Base-by-base conservation (phyloP, 768 basidiomycete species). In the Suillus bovinus region DNA sequence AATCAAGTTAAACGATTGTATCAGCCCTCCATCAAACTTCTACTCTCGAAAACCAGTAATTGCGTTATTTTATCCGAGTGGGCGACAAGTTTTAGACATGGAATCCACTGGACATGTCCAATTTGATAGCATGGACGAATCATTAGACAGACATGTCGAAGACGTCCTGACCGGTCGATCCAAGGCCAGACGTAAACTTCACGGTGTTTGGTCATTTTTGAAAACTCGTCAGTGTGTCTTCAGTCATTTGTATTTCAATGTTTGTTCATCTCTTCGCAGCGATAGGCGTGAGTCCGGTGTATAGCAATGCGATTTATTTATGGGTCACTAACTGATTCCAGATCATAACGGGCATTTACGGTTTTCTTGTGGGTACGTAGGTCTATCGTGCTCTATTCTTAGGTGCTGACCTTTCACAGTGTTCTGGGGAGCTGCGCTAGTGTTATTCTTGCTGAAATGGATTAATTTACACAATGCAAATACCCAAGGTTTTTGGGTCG, bases 391-490 rank as follows among this genome's bases (percentile, higher is more conserved):
- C 24, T 34, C 42, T 11, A 24, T 22, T 11, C 5, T 44, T 53
- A 31, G 39, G 29, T 53, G 49, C 41, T 53, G 47, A 41, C 31
- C 53, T 41, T 47, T 14, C 22, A 6, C 68, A 84, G 93, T 88
- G 0, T 94, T 95, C 68, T 95, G 92, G 93, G 93, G 93, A 17
- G 84, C 90, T 24, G 93, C 88, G 4, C 87, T 95, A 64, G 89
- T 93, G 16, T 74, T 93, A 58, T 88, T 93, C 74, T 75, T 91
- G 5, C 77, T 74, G 27, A 85, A 83, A 70, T 80, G 86, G 50
- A 93, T 94, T 72, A 86, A 90, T 68, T 75, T 90, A 4, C 85
- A 90, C 68, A 88, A 90, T 67, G 72, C 78, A 10, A 82, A 89
- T 59, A 82, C 79, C 0, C 88, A 93, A 75, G 87, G 87, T 27